Evolutionary conservation across 345 rosid species (phyloP).

Genomic region (Citrus hindsii): DNA sequence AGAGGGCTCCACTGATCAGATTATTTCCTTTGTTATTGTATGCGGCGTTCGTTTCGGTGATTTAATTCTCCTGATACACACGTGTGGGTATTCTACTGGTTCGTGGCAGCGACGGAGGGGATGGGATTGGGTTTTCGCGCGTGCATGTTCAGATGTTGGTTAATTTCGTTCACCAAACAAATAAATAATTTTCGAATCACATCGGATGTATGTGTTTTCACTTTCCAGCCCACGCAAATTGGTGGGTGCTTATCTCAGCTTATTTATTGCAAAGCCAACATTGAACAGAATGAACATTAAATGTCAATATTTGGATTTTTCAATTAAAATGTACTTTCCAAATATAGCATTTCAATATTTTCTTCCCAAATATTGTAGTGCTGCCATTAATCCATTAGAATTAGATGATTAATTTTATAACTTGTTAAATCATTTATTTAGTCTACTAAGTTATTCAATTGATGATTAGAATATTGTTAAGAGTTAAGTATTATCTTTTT

Average conservation of each 20-base stretch:
- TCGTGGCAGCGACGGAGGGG: not conserved
- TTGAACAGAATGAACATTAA: too few relatives aligned
- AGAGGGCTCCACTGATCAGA: not conserved
- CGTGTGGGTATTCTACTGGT: not conserved
- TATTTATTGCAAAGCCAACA: not conserved
- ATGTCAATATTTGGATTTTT: too few relatives aligned
- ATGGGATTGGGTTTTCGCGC: constrained; percentile 12
- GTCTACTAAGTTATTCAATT: too few relatives aligned
- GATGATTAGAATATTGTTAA: too few relatives aligned
- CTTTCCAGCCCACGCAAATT: not conserved
- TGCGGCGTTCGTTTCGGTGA: accelerated
- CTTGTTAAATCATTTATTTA: too few relatives aligned
- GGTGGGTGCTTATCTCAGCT: not conserved
- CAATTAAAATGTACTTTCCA: too few relatives aligned
- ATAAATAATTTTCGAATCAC: not conserved
- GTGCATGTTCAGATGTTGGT: constrained; percentile 18
- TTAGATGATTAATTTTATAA: too few relatives aligned
- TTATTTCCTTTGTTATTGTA: not conserved
- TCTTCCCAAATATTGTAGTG: too few relatives aligned
- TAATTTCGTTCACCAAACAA: not conserved
- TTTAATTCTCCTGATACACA: too few relatives aligned
- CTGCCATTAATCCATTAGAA: too few relatives aligned
- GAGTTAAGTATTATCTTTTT: too few relatives aligned
- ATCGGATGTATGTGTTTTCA: not conserved
- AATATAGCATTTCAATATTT: too few relatives aligned